Conservation (phyloP, 805 yeast species). For the Maudiozyma saulgeensis region DNA sequence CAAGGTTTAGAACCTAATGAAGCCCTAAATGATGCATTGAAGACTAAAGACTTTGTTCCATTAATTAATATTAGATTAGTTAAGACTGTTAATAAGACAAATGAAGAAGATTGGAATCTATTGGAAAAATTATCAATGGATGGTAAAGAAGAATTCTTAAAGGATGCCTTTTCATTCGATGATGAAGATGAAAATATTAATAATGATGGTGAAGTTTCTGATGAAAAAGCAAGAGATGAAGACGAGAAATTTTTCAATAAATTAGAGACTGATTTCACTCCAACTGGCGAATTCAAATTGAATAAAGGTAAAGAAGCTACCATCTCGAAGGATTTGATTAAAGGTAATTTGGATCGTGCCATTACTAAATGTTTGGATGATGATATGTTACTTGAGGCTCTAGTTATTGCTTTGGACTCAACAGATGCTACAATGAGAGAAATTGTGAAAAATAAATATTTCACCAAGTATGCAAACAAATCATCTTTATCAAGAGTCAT, state of each 20-base stretch:
- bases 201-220: slow-evolving; percentile 8
- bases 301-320: slow-evolving; percentile 37
- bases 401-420: slow-evolving; percentile 67
- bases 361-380: slow-evolving; percentile 55
- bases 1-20: slow-evolving; percentile 31
- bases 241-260: slow-evolving; percentile 32
- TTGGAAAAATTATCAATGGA: slow-evolving; percentile 41
- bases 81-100: slow-evolving; percentile 31
- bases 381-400: slow-evolving; percentile 65
- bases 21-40: slow-evolving; percentile 47
- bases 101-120: slow-evolving; percentile 57
- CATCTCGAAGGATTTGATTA: slow-evolving; percentile 43
- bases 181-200: slow-evolving; percentile 21
- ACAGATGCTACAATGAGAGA: slow-evolving; percentile 46
- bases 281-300: slow-evolving; percentile 46
- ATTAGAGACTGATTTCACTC: slow-evolving; percentile 32
- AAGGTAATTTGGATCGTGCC: slow-evolving; percentile 58
- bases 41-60: slow-evolving; percentile 41
- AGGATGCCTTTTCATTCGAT: slow-evolving; percentile 34
- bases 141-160: slow-evolving; percentile 44
- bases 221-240: slow-evolving; percentile 8
- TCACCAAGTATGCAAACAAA: slow-evolving; percentile 41
- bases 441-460: slow-evolving; percentile 64
- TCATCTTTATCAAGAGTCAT: slow-evolving; percentile 63
- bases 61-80: slow-evolving; percentile 48